Evolutionary conservation across 371 early-diverging fungal genomes (phyloP).

Genomic region (Mucor irregularis): DNA sequence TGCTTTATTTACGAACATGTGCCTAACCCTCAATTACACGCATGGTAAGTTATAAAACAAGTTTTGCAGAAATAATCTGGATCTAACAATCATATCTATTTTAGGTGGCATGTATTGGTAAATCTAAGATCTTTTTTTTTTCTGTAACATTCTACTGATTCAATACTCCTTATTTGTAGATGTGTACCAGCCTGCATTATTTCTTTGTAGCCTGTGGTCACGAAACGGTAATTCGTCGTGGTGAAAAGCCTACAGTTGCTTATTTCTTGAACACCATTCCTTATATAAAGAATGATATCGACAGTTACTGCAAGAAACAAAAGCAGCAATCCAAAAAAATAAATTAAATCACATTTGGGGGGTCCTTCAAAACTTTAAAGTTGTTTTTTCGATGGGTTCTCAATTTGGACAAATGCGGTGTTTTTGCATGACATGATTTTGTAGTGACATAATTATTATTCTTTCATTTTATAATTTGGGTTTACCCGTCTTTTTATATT

Average conservation of each 20-base stretch:
- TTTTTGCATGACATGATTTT: constrained; percentile 1
- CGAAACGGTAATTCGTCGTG: constrained; percentile 17
- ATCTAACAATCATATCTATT: not conserved
- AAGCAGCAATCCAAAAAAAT: too few species aligned
- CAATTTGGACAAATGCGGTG: constrained; percentile 4
- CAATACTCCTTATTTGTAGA: constrained; percentile 16
- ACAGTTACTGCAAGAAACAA: too few species aligned
- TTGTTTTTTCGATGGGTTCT: not conserved
- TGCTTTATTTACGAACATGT: constrained; percentile 36
- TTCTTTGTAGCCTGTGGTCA: constrained; percentile 40
- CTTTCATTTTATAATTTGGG: too few species aligned
- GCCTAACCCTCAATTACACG: constrained; percentile 32
- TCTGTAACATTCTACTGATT: not conserved
- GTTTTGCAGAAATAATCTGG: constrained; percentile 1
- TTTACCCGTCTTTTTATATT: too few species aligned
- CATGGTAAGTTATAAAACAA: constrained; percentile 15
- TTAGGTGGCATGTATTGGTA: constrained; percentile 47
- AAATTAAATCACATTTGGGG: not conserved
- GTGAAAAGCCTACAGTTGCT: constrained; percentile 13
- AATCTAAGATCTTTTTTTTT: not conserved
- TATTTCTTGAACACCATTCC: constrained; percentile 27
- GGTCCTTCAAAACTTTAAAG: not conserved
- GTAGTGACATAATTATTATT: constrained; percentile 7
- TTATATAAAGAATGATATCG: too few species aligned
- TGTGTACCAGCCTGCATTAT: constrained; percentile 41